Conservation (phyloP, 768 basidiomycete genomes). For the Mycena filopes region DNA sequence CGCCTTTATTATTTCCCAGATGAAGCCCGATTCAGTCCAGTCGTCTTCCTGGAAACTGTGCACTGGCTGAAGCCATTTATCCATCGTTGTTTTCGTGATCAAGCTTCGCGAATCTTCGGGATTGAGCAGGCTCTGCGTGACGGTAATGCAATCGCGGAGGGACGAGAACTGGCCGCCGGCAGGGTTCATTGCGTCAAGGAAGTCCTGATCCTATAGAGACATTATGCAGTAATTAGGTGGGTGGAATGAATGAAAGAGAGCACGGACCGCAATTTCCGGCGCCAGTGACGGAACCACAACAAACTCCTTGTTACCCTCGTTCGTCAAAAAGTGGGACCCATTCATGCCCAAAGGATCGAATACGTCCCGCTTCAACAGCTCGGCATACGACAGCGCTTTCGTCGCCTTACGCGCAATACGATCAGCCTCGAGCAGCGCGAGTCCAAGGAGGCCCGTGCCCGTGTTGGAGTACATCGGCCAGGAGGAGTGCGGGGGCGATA, state of each 20-base stretch:
- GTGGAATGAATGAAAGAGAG: not conserved
- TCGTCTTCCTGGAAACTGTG: conserved; percentile 46
- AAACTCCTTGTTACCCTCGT: conserved; percentile 38
- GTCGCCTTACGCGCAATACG: conserved; percentile 1
- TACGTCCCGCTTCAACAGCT: conserved; percentile 48
- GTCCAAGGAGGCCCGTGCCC: conserved; percentile 47
- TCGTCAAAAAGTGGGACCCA: conserved; percentile 45
- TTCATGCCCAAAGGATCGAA: conserved; percentile 50
- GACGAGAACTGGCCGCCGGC: conserved; percentile 54
- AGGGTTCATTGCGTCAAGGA: conserved; percentile 50
- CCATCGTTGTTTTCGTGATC: conserved; percentile 35
- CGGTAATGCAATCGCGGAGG: conserved; percentile 45
- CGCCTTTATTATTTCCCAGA: conserved; percentile 44
- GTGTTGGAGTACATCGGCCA: conserved; percentile 57
- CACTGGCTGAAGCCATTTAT: conserved; percentile 43
- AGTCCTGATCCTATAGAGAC: conserved; percentile 51
- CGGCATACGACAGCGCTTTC: conserved; percentile 41
- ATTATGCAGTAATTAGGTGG: not conserved
- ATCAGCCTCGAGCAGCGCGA: conserved; percentile 49
- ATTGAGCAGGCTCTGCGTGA: conserved; percentile 49
- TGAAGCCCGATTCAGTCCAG: conserved; percentile 38
- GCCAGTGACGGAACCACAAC: conserved; percentile 46
- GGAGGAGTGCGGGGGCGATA: conserved; percentile 42
- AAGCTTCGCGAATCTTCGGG: conserved; percentile 37
- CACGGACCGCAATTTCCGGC: conserved; percentile 43